Evolutionary conservation across 2,329 filamentous ascomycete species (phyloP), one percentile per base, ranked within the genome.

Genomic region (Zymoseptoria passerinii): DNA sequence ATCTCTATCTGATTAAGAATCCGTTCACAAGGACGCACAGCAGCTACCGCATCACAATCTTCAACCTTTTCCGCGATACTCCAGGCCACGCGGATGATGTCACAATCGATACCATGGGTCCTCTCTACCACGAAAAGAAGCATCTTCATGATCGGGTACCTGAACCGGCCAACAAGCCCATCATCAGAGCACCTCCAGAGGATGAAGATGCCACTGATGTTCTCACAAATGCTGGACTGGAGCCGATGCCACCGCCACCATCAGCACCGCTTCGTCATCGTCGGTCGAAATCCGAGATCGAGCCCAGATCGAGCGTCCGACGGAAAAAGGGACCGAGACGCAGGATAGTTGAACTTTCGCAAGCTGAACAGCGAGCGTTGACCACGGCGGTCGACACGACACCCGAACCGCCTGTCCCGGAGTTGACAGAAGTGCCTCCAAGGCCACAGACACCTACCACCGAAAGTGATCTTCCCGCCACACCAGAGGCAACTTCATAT

Each of bases 1-100:
- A 97, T 72, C 86, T 99, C 29, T 99, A 92, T 81, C 88, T 99
- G 16, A 83, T 88, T 61, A 90, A 90, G 20, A 99, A 99, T 68
- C 90, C 92, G 0, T 96, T 97, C 68, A 89, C 88, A 50, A 90
- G 89, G 66, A 92, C 90, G 0, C 90, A 96, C 71, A 81, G 86
- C 59, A 85, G 88, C 66, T 95, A 96, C 71, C 85, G 94, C 53
- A 81, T 95, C 63, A 89, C 86, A 19, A 95, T 97, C 62, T 96
- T 99, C 83, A 99, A 97, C 68, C 80, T 97, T 2, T 99, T 99
- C 79, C 85, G 94, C 63, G 86, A 84, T 59, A 91, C 90, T 0
- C 90, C 92, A 9, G 94, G 94, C 4, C 95, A 94, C 69, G 88
- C 86, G 0, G 89, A 96, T 64, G 94, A 99, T 70, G 85, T 97